Evolutionary conservation across 2,329 filamentous ascomycete species (phyloP).

Genomic region (Knoxdaviesia capensis): DNA sequence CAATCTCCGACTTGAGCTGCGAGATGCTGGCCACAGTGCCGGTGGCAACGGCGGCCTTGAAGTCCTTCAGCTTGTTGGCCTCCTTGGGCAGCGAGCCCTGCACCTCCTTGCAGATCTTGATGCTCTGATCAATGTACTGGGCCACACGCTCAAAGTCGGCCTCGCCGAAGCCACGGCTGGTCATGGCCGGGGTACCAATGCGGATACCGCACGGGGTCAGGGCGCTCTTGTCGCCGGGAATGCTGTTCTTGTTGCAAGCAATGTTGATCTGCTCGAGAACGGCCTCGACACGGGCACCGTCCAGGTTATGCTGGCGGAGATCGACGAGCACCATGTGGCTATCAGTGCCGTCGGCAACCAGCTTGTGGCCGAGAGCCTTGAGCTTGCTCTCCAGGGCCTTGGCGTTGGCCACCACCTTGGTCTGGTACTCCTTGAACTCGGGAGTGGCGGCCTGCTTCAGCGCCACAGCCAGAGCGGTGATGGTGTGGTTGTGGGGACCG

Average conservation of each 20-base stretch:
- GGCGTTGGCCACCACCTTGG: slow-evolving; percentile 81
- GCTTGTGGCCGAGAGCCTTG: slow-evolving; percentile 77
- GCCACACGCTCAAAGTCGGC: slow-evolving; percentile 85
- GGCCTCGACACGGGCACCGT: slow-evolving; percentile 87
- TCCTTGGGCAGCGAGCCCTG: slow-evolving; percentile 78
- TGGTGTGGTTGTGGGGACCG: slow-evolving; percentile 98
- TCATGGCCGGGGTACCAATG: slow-evolving; percentile 96
- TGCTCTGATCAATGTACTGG: slow-evolving; percentile 68
- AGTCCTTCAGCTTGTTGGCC: slow-evolving; percentile 99
- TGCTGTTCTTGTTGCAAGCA: slow-evolving; percentile 98
- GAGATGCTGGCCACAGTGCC: slow-evolving; percentile 69
- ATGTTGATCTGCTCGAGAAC: slow-evolving; percentile 97
- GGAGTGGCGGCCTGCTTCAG: slow-evolving; percentile 80
- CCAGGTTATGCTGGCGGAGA: slow-evolving; percentile 67
- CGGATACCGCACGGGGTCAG: slow-evolving; percentile 87
- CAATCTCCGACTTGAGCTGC: slow-evolving; percentile 73
- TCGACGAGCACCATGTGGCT: slow-evolving; percentile 95
- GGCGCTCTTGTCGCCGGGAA: slow-evolving; percentile 92
- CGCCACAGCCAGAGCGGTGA: slow-evolving; percentile 86
- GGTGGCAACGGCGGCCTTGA: slow-evolving; percentile 75
- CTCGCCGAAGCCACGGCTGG: slow-evolving; percentile 78
- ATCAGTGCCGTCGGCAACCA: slow-evolving; percentile 90
- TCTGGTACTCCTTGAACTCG: slow-evolving; percentile 88
- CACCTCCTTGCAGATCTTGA: slow-evolving; percentile 79
- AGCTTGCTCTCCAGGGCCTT: slow-evolving; percentile 74